Base-by-base conservation (phyloP, 108 stramenopile species). In the Epithemia pelagica region DNA sequence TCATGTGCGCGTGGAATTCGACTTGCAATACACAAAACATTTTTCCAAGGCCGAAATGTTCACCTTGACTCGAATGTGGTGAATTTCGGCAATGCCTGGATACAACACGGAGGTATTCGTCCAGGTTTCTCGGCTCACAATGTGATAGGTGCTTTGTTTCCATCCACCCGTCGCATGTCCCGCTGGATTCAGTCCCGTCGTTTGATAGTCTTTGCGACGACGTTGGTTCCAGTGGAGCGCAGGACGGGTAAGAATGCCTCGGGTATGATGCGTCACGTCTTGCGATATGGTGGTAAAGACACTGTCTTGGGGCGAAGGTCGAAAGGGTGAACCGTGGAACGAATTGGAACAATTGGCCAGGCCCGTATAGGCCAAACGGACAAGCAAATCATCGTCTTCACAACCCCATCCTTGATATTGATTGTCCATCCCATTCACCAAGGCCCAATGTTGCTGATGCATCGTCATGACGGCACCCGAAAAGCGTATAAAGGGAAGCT, bases 401-500 rank as follows among this genome's bases (percentile, higher is more conserved):
- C 18, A 5, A n/a, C 56, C 56, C 56, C 56, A 57, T 26, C 56
- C 56, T 57, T 23, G 26, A 7, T 19, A 29, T 30, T 29, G 28
- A 31, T 29, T 61, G 28, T 28, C 29, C 61, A 61, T 61, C 8
- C 61, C 61, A 61, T 61, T 61, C 3, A 61, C 29, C 2, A 3
- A 3, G 3, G 25, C 61, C 61, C 61, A 61, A 30, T 61, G 61
- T 61, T 61, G 61, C 29, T 30, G 29, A 61, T 30, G 25, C 61
- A 61, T 30, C 3, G 26, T 30, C 20, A 30, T 21, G 7, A 61
- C 28, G 23, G 22, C 58, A 8, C 58, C 58, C 20, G 8, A 58
- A 23, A 23, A 58, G 10, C 19, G 10, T 15, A 10, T 5, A n/a
- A 18, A n/a, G 5, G 18, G 7, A n/a, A n/a, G 22, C 21, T 57